Evolutionary conservation across 2,329 filamentous ascomycete species (phyloP).

Genomic region (Dactylonectria estremocensis): DNA sequence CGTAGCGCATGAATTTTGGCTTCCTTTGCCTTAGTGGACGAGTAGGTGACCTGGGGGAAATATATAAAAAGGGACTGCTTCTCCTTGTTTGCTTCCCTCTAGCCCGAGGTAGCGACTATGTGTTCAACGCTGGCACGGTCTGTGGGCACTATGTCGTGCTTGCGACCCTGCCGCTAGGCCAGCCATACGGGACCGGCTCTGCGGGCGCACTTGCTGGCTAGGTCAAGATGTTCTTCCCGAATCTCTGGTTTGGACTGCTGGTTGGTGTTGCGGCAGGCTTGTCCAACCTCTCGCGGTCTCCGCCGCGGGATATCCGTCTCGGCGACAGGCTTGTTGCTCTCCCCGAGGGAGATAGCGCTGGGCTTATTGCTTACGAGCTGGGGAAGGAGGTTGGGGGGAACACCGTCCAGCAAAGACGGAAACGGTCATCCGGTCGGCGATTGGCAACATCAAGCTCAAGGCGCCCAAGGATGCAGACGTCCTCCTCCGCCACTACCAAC

Average conservation of each 20-base stretch:
- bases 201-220: slow-evolving; percentile 50
- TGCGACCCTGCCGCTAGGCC: too few species aligned
- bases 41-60: too few species aligned
- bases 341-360: slow-evolving; percentile 43
- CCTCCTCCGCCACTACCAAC: slow-evolving; percentile 45
- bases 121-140: too few species aligned
- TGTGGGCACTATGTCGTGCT: too few species aligned
- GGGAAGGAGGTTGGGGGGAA: slow-evolving; percentile 50
- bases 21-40: too few species aligned
- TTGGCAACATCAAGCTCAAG: slow-evolving; percentile 49
- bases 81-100: too few species aligned
- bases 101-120: too few species aligned
- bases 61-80: too few species aligned
- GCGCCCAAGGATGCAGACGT: slow-evolving; percentile 39
- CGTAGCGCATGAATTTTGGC: too few species aligned
- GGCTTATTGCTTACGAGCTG: slow-evolving; percentile 51
- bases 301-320: slow-evolving; percentile 54
- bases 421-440: slow-evolving; percentile 52
- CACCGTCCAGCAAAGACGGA: slow-evolving; percentile 50
- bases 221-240: slow-evolving; percentile 54
- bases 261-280: slow-evolving; percentile 56
- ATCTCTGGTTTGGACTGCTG: slow-evolving; percentile 55
- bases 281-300: slow-evolving; percentile 43
- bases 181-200: too few species aligned
- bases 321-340: slow-evolving; percentile 55